phyloP scores from a whole-genome alignment of 305 asterid species.

The Fraxinus sp. region DNA sequence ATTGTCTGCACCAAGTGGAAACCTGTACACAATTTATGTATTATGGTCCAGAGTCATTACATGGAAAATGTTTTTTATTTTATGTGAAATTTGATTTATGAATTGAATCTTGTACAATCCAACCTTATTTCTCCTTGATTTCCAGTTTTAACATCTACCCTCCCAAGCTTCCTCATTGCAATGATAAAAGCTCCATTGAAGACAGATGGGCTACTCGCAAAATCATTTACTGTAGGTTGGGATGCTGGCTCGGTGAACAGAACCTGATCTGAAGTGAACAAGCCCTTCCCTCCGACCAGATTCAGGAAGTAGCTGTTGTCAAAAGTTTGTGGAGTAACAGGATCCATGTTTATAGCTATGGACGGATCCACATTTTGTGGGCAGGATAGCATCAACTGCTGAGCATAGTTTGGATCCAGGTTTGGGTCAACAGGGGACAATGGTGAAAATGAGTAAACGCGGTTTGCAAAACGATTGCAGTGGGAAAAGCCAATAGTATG shows the following conservation, averaged over 20 bases:
- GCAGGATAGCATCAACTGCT: slow-evolving; percentile 53
- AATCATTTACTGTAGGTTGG: slow-evolving; percentile 39
- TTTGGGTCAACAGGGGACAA: slow-evolving; percentile 59
- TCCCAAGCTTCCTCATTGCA: slow-evolving; percentile 72
- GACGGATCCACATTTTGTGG: slow-evolving; percentile 51
- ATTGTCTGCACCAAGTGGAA: neutral
- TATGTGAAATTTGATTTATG: slow-evolving; percentile 3
- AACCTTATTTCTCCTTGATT: slow-evolving; percentile 55
- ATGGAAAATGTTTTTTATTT: neutral
- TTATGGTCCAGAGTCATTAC: neutral
- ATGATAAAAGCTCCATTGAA: slow-evolving; percentile 52
- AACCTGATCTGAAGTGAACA: slow-evolving; percentile 72
- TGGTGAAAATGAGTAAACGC: slow-evolving; percentile 55
- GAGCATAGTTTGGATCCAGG: slow-evolving; percentile 55
- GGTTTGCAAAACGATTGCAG: slow-evolving; percentile 57
- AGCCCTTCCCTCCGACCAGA: slow-evolving; percentile 56
- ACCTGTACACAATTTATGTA: neutral
- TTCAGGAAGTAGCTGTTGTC: slow-evolving; percentile 63
- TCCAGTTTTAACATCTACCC: slow-evolving; percentile 68
- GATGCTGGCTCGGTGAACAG: slow-evolving; percentile 51
- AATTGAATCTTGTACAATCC: slow-evolving; percentile 60
- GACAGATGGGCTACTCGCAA: slow-evolving; percentile 43
- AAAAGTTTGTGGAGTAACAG: slow-evolving; percentile 50
- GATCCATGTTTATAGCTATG: slow-evolving; percentile 57
- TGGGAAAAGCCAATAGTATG: slow-evolving; percentile 75